Conservation (phyloP, 768 basidiomycete genomes). For the Lactifluus subvellereus region DNA sequence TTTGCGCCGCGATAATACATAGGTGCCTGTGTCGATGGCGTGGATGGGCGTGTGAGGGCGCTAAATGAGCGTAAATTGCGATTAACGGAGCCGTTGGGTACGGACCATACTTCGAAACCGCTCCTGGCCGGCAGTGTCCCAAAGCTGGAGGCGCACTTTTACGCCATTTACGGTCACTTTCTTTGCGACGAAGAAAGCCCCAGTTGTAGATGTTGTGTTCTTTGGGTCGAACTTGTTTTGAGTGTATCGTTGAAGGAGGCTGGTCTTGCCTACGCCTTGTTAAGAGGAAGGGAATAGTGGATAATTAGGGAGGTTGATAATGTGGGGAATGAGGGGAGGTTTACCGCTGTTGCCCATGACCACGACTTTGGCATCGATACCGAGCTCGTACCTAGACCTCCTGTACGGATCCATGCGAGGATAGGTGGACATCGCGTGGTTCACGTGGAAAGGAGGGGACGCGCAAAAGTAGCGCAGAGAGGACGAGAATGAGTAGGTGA, state of each 20-base stretch:
- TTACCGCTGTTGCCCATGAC: conserved; percentile 80
- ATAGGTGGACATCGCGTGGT: conserved; percentile 49
- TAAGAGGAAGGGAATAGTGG: background rate
- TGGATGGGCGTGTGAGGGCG: conserved; percentile 18
- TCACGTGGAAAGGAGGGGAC: conserved; percentile 24
- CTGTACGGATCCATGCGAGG: conserved; percentile 59
- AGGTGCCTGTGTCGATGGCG: conserved; percentile 54
- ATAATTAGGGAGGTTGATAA: background rate
- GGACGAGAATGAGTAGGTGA: conserved; percentile 29
- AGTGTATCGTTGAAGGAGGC: conserved; percentile 84
- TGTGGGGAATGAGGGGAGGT: conserved; percentile 22
- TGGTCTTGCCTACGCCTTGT: conserved; percentile 87
- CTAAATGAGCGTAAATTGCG: conserved; percentile 17
- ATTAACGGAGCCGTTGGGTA: conserved; percentile 19
- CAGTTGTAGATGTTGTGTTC: conserved; percentile 85
- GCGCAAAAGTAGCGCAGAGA: conserved; percentile 41
- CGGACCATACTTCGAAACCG: conserved; percentile 84
- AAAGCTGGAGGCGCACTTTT: conserved; percentile 80
- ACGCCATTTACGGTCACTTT: conserved; percentile 81
- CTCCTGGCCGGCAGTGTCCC: conserved; percentile 95
- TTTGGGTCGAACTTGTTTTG: conserved; percentile 86
- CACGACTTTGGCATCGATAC: conserved; percentile 92
- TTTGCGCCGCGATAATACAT: conserved; percentile 98
- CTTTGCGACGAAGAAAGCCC: conserved; percentile 92
- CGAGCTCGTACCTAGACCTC: conserved; percentile 68